Evolutionary conservation across 306 rosid species (phyloP).

Genomic region (Myrica gale): DNA sequence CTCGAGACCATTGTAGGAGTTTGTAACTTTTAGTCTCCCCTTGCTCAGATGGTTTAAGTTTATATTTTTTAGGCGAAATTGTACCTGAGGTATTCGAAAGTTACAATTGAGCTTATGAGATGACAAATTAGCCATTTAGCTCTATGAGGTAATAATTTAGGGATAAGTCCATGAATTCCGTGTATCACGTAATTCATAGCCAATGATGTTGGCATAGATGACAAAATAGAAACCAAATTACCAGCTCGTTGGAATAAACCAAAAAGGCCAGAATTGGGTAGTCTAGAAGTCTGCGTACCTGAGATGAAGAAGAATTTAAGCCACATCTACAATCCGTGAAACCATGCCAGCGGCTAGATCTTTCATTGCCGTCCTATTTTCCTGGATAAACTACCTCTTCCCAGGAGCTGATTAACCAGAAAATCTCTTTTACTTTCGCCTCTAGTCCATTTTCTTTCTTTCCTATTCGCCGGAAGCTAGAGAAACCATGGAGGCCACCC

Average conservation of each 20-base stretch:
- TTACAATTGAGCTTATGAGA: no score
- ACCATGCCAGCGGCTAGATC: not conserved
- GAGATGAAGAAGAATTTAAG: not conserved
- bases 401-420: not conserved
- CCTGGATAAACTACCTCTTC: not conserved
- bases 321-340: not conserved
- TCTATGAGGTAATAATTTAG: no score
- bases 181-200: no score
- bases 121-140: no score
- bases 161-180: no score
- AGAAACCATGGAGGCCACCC: conserved; percentile 8
- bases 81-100: no score
- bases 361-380: not conserved
- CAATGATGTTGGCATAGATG: no score
- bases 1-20: not conserved
- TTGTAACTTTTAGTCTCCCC: not conserved
- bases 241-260: no score
- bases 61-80: no score
- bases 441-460: not conserved
- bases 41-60: not conserved
- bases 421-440: not conserved
- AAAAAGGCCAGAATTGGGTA: no score
- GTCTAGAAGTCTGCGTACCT: no score
- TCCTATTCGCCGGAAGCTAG: not conserved
- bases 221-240: no score